Percentiles rank a stretch among this genome's conserved stretches.
These are phyloP conservation scores for Globisporangium acanthophoron DNA, from an alignment of 352 stramenopile species.

Conservation along the genomic window DNA sequence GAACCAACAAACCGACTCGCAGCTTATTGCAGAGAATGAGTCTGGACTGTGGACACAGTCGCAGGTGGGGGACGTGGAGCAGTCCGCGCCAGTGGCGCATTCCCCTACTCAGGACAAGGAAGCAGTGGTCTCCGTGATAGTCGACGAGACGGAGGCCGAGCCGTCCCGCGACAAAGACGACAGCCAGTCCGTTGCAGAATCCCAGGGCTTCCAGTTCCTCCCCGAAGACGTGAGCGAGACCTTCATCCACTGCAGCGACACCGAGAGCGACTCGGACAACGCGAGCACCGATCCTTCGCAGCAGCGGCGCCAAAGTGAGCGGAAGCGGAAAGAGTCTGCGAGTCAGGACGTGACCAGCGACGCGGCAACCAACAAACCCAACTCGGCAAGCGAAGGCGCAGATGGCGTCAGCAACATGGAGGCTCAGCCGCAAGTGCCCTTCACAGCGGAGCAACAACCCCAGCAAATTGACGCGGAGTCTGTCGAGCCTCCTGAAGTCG, in stretches of 20 bases:
- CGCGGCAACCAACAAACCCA: neutral
- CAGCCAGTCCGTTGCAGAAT: conserved; percentile 15
- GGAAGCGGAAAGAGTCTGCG: neutral
- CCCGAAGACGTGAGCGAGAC: conserved; percentile 44
- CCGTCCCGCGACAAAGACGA: neutral
- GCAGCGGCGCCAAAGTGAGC: neutral
- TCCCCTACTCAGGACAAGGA: neutral
- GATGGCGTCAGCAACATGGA: neutral
- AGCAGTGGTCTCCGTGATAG: neutral
- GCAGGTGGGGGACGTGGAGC: conserved; percentile 14
- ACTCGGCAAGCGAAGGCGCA: neutral
- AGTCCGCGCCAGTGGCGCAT: neutral
- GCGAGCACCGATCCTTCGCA: neutral
- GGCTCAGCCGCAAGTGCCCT: neutral
- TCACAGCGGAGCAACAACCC: neutral
- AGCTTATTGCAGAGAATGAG: conserved; percentile 69
- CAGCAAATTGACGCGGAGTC: neutral
- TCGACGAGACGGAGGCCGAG: neutral
- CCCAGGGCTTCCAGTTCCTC: conserved; percentile 35
- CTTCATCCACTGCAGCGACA: conserved; percentile 44
- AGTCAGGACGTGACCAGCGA: neutral
- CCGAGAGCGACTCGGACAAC: conserved; percentile 26
- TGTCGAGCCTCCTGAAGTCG: neutral
- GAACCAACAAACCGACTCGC: conserved; percentile 39
- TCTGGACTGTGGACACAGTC: conserved; percentile 25